A percentile compares a stretch with the other conserved stretches of the same genome.
phyloP scores from a whole-genome alignment of 2,329 filamentous ascomycete species.

The Fusarium transvaalense region DNA sequence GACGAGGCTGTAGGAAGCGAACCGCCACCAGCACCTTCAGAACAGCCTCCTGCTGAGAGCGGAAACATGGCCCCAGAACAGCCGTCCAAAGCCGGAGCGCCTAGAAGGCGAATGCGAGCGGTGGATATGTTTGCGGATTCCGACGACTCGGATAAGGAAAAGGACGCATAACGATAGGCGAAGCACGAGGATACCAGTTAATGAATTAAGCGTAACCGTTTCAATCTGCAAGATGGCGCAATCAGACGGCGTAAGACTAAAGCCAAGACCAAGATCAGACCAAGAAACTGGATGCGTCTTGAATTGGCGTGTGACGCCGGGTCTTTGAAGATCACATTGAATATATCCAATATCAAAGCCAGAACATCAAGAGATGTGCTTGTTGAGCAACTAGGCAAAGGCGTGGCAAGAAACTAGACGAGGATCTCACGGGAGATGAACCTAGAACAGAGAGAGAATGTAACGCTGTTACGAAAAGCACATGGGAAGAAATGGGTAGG shows the following conservation, averaged over 20 bases:
- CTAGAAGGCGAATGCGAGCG: constrained; percentile 76
- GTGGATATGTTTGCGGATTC: constrained; percentile 91
- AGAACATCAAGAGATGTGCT: constrained; percentile 8
- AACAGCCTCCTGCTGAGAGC: constrained; percentile 36
- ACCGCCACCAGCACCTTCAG: constrained; percentile 47
- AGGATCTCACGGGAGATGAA: constrained; percentile 34
- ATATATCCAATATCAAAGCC: constrained; percentile 1
- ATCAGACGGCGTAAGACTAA: constrained; percentile 20
- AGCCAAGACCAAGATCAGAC: constrained; percentile 3
- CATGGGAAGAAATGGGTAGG: not conserved
- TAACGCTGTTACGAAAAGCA: constrained; percentile 23
- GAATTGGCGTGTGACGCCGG: constrained; percentile 11
- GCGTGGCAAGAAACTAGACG: constrained; percentile 24
- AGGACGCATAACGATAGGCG: constrained; percentile 25
- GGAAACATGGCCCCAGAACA: constrained; percentile 33
- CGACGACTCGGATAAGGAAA: constrained; percentile 61
- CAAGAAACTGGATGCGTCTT: constrained; percentile 1
- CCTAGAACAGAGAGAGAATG: constrained; percentile 25
- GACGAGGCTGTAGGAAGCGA: constrained; percentile 54
- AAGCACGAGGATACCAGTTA: constrained; percentile 12
- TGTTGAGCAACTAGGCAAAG: constrained; percentile 4
- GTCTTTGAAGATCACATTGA: constrained; percentile 10
- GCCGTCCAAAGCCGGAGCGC: constrained; percentile 43
- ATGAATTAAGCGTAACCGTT: constrained; percentile 17
- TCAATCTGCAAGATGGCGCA: constrained; percentile 25